These are phyloP conservation scores for Eucalyptus rudis DNA, from an alignment of 345 rosid genomes.

Conservation along the genomic window DNA sequence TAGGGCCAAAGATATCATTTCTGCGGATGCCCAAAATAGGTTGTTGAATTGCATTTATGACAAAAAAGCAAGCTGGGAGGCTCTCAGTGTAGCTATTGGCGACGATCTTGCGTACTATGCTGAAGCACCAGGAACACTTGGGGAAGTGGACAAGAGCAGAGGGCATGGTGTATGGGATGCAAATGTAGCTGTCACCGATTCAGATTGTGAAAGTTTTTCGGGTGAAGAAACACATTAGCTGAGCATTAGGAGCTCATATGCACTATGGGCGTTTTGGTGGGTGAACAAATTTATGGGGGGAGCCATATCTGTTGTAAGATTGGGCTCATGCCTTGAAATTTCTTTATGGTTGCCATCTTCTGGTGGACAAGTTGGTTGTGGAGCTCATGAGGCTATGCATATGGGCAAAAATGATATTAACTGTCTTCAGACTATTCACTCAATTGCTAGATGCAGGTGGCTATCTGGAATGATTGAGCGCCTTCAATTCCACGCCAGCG, in stretches of 20 bases:
- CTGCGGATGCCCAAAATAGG: background rate
- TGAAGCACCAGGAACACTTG: background rate
- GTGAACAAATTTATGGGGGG: background rate
- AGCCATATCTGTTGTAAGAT: background rate
- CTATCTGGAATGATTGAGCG: background rate
- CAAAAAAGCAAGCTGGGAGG: background rate
- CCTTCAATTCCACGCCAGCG: background rate
- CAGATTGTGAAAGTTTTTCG: background rate
- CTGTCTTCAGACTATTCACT: background rate
- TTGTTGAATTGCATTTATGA: background rate
- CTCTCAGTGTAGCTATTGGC: background rate
- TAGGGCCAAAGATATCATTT: background rate
- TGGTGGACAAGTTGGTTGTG: background rate
- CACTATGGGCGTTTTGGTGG: background rate
- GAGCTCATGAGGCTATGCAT: background rate
- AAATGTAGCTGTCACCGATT: background rate
- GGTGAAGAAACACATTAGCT: background rate
- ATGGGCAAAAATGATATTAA: background rate
- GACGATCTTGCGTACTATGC: background rate
- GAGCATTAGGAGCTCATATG: background rate
- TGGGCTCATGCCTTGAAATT: background rate
- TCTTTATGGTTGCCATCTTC: background rate
- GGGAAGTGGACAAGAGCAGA: background rate
- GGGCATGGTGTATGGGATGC: background rate
- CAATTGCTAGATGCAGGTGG: background rate